These are phyloP conservation scores for Scenedesmus sp. DNA, from an alignment of 163 green algal genomes.

Conservation along the genomic window DNA sequence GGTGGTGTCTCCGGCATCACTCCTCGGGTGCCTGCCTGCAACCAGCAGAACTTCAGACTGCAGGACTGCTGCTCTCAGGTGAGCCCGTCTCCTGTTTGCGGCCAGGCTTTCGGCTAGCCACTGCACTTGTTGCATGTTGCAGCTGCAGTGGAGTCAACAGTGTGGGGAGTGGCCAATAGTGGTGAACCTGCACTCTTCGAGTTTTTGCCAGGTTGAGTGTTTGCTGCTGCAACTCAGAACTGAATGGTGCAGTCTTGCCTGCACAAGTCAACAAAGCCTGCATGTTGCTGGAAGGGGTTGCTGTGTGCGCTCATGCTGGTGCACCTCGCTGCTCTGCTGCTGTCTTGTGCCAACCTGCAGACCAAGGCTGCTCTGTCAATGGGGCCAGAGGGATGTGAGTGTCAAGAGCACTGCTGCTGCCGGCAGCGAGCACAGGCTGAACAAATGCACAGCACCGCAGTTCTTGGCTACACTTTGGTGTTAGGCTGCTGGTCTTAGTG, in stretches of 20 bases:
- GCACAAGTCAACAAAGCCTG: too few species aligned
- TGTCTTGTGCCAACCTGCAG: background rate
- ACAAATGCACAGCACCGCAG: too few species aligned
- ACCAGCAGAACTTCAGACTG: conserved; percentile 30
- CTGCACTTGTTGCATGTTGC: background rate
- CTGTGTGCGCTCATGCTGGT: background rate
- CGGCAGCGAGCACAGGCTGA: too few species aligned
- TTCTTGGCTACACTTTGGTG: too few species aligned
- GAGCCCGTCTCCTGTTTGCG: background rate
- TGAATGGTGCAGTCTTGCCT: too few species aligned
- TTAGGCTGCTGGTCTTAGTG: too few species aligned
- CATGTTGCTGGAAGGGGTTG: background rate
- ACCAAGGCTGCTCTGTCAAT: conserved; percentile 12
- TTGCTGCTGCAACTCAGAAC: too few species aligned
- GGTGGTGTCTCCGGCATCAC: conserved; percentile 10
- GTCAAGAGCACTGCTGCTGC: background rate
- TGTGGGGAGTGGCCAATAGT: background rate
- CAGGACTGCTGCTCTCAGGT: conserved; percentile 6
- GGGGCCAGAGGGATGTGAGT: conserved; percentile 27
- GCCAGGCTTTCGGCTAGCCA: background rate
- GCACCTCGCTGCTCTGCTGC: background rate
- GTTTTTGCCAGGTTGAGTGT: too few species aligned
- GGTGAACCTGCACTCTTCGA: too few species aligned
- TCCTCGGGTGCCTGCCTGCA: conserved; percentile 23
- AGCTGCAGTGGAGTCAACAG: background rate